Evolutionary conservation across 352 stramenopile genomes (phyloP), one percentile per base, ranked within the genome.

Genomic region (Blastocystis sp.): DNA sequence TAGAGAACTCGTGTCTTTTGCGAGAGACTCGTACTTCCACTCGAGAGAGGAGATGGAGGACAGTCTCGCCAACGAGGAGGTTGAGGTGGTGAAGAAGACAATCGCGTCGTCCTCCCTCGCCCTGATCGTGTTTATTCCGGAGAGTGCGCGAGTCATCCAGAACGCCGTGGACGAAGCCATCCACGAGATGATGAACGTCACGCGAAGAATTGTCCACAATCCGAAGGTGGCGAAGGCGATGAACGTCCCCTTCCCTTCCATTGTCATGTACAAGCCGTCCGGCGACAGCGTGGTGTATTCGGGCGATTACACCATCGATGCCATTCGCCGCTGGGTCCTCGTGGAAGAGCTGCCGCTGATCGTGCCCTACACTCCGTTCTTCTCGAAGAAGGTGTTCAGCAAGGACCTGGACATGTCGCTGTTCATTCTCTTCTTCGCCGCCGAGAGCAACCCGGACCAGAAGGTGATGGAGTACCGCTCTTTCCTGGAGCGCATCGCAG

Each of bases 361-460:
- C 51, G 74, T 85, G n/a, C 74, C 74, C 6, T 85, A 85, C 61
- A 85, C 74, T 1, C 50, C 45, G 21, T 35, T 31, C 6, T 70
- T 59, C 50, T 59, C 74, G 6, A 31, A 41, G 0, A 67, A 45
- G 13, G 26, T 69, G 16, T 85, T 85, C 55, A 45, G 70, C 61
- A 85, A 69, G 35, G 24, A 45, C 24, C 74, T 59, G 33, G 74
- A 26, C 0, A 51, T 85, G 9, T 24, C 65, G 51, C 13, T 67
- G 19, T 41, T 70, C 26, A 51, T 85, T 16, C 31, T 85, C 19
- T 85, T 67, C 24, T 85, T 85, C 61, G 74, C 74, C 31, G 51
- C 74, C 4, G 61, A 66, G 33, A 50, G 55, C 10, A 51, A 41
- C 24, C 26, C 74, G 21, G 41, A 19, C 3, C 3, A 10, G 3